phyloP scores from a whole-genome alignment of 257 asterid species.

The Echites panduratus region DNA sequence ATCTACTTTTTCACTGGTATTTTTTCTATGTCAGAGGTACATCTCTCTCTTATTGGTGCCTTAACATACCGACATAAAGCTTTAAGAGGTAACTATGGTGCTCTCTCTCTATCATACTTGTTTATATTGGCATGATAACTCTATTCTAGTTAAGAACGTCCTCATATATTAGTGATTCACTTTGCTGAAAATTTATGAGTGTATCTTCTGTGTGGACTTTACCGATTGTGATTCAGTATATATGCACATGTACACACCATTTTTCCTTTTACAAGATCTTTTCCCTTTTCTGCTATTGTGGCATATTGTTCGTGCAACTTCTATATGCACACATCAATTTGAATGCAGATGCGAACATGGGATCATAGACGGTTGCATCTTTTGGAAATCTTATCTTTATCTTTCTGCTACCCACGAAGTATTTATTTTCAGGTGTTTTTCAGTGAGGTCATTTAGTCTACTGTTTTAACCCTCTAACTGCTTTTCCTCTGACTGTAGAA shows the following conservation, averaged over 20 bases:
- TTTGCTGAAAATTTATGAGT: neutral
- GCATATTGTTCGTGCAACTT: neutral
- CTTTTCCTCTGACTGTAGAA: neutral
- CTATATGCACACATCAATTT: neutral
- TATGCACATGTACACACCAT: neutral
- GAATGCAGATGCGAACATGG: neutral
- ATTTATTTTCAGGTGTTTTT: neutral
- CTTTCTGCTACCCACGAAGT: too few species aligned
- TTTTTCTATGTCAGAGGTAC: neutral
- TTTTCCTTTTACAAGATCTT: neutral
- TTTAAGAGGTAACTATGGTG: neutral
- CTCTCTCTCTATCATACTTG: neutral
- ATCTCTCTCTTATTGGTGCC: neutral
- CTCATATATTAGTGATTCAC: neutral
- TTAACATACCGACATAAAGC: neutral
- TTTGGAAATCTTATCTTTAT: too few species aligned
- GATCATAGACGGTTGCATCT: neutral
- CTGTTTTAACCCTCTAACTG: neutral
- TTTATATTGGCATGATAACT: neutral
- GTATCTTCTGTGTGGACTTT: neutral
- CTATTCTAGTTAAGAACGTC: neutral
- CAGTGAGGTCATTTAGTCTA: neutral
- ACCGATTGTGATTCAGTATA: neutral
- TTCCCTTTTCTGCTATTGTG: neutral
- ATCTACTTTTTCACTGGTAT: neutral